Base-by-base conservation (phyloP, 2,329 filamentous ascomycete genomes). In the Monosporascus sp. region DNA sequence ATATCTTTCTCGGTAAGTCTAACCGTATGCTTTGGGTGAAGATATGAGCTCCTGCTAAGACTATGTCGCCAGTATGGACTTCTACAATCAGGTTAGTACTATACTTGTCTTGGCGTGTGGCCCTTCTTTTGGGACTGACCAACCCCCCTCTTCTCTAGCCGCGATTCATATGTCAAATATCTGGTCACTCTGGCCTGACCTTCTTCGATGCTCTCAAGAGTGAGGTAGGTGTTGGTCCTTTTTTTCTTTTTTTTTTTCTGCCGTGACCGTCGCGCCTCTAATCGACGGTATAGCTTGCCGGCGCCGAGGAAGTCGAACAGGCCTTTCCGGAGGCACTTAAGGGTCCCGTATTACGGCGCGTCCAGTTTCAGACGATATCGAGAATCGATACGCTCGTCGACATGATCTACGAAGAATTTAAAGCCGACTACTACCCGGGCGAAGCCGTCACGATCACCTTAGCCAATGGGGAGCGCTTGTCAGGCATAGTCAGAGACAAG, bases 161-260 rank as follows among this genome's bases (percentile, higher is more conserved):
- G 66, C 85, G 88, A 51, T 99, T 97, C 70, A 96, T 95, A 56
- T 96, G 95, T 71, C 89, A 96, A 68, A 95, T 97, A 60, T 96
- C 91, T 14, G 94, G 94, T 51, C 93, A 96, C 69, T 95, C 91
- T 31, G 88, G 88, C 50, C 77, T 97, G 60, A 93, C 84, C 3
- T 99, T 95, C 71, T 97, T 97, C 65, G 90, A 96, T 61, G 94
- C 94, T 25, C 81, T 93, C 31, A 85, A 89, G 70, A 96, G 90
- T 73, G 91, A 97, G 83, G 90, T 95, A 80, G 59, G 85, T 75
- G 11, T 47, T 18, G 6, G 17, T 24, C 22, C 25, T 41, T 44
- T 39, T 47, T 41, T 44, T 39, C 45, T 44, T 24, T 53, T 2
- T 27, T 41, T 44, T 39, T 47, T 44, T 22, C 53, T 2, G 41